Evolutionary conservation across 768 basidiomycete species (phyloP), one percentile per base, ranked within the genome.

Genomic region (Lactarius akahatsu): DNA sequence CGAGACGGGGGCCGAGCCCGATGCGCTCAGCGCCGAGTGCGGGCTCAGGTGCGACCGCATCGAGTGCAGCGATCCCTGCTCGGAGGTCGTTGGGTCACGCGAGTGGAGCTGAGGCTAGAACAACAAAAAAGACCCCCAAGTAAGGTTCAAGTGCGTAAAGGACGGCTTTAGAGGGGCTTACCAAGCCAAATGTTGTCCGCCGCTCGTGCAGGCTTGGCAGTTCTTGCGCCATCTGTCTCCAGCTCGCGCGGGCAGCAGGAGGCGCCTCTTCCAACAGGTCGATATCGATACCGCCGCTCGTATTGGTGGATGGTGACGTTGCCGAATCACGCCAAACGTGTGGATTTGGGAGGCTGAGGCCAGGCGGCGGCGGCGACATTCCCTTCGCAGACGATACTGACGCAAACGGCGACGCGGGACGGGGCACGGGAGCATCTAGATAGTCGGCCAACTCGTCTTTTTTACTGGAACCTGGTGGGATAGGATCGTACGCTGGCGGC

Each of bases 191-290:
- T 8, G 87, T 87, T 32, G 83, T 81, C 59, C 85, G 76, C 43
- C 81, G 78, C 43, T 76, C 77, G 64, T 64, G 72, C 69, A 6
- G 66, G 67, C 50, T 62, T 52, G 74, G 74, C 4, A 74, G 63
- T 23, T 77, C 77, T 41, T 80, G 72, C 10, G 85, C 78, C 66
- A 90, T 77, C 13, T 78, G 78, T 65, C 84, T 79, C 90, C 90
- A 91, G 5, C 82, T 78, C 62, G 82, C 83, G 23, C 80, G 80
- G 30, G 89, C 85, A 63, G 73, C 73, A 3, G 90, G 90, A 9
- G 90, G 90, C 28, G 81, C 86, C 40, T 90, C 87, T 67, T 92
- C 90, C 18, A 90, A 76, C 6, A 89, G 72, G 72, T 91, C 88
- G 23, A 86, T 81, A 3, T 80, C 76, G 62, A 86, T 72, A 6